Evolutionary conservation across 306 rosid genomes (phyloP), one percentile per base, ranked within the genome.

Genomic region (Vigna mungo): DNA sequence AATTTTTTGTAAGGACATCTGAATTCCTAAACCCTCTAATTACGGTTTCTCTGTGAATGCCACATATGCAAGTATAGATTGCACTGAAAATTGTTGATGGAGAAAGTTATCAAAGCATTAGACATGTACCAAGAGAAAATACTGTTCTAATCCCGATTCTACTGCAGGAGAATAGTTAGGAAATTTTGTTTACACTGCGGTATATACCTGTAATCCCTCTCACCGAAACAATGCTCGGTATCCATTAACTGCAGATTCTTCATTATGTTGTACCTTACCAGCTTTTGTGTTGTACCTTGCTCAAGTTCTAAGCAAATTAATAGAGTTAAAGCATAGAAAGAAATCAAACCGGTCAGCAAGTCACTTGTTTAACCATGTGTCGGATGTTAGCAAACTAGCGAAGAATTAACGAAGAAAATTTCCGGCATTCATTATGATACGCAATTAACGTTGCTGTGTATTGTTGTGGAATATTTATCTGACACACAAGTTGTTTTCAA

Each of bases 101-200:
- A 88, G 78, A 94, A 94, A 83, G 84, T 89, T 44, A 83, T 89
- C 60, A 87, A 84, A 58, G 89, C 98, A 68, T 78, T 92, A 85
- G 96, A 88, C 74, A 64, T 89, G 43, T 94, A 94, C 88, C 97
- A 85, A 82, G 97, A 89, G 72, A 75, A 84, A 76, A 81, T 92
- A 76, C 77, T 94, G 44, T 89, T 94, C 83, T 88, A 82, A 85
- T 75, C 62, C 71, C 58, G 47, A 55, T 59, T 74, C 8, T 71
- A 14, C 72, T 85, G 51, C 47, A 37, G 48, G 51, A 36, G 13
- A 65, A 34, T 70, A 78, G 78, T 52, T 54, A 52, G 17, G 66
- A 75, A 76, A 41, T 87, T 87, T 87, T 84, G 84, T 41, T 67
- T n/a, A 49, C 84, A 36, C 47, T 62, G 23, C 12, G 47, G 15